Evolutionary conservation across 2,329 filamentous ascomycete genomes (phyloP).

Genomic region (Epichloe typhina): DNA sequence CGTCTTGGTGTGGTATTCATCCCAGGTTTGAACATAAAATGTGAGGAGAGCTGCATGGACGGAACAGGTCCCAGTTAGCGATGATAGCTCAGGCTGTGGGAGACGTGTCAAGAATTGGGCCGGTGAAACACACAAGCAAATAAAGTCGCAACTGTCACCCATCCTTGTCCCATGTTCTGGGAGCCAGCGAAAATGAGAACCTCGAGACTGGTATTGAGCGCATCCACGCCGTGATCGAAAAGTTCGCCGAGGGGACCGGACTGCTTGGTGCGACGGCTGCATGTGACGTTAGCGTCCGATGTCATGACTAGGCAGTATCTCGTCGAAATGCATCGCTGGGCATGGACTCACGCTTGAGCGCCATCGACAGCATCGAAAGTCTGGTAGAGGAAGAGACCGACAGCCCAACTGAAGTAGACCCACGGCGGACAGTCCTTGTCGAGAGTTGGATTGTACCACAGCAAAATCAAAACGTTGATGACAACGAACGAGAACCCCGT

Average conservation of each 20-base stretch:
- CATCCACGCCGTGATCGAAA: conserved; percentile 96
- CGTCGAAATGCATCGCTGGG: neutral
- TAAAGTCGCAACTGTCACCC: conserved; percentile 72
- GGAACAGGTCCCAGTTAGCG: neutral
- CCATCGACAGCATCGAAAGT: conserved; percentile 97
- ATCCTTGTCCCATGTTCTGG: conserved; percentile 86
- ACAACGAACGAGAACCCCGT: conserved; percentile 85
- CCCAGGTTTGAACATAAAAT: conserved; percentile 99
- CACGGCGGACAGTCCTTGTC: conserved; percentile 87
- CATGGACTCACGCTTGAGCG: conserved; percentile 63
- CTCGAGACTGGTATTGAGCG: conserved; percentile 89
- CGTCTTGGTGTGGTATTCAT: conserved; percentile 96
- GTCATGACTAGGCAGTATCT: neutral
- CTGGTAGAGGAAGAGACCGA: conserved; percentile 89
- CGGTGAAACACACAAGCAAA: conserved; percentile 54
- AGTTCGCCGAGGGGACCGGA: conserved; percentile 90
- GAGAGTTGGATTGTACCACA: conserved; percentile 92
- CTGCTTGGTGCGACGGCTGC: conserved; percentile 72
- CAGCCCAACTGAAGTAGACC: conserved; percentile 89
- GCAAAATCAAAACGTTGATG: conserved; percentile 74
- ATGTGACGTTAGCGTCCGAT: neutral
- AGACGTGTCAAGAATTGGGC: neutral
- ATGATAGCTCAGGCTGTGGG: neutral
- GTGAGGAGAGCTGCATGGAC: conserved; percentile 58
- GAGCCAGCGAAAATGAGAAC: conserved; percentile 82